Evolutionary conservation across 345 rosid species (phyloP).

Genomic region (Gossypium bickii): DNA sequence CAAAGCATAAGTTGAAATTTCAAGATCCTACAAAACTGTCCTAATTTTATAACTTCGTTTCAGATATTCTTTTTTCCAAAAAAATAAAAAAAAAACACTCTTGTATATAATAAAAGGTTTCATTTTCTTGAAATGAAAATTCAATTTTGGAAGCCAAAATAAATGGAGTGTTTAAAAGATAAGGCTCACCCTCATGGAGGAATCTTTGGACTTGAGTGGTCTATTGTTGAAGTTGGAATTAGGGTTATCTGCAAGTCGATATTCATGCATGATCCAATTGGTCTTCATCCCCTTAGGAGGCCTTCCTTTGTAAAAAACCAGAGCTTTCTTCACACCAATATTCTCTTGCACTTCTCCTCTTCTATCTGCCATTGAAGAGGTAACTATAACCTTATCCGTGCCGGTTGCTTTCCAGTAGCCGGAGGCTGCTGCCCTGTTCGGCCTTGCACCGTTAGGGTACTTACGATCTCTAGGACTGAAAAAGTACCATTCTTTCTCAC

Average conservation of each 20-base stretch:
- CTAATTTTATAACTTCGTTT: neutral
- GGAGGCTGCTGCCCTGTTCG: conserved; percentile 93
- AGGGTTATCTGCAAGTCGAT: conserved; percentile 56
- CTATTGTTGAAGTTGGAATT: conserved; percentile 22
- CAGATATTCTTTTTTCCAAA: too few relatives aligned
- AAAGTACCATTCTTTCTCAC: conserved; percentile 99
- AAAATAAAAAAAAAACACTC: too few relatives aligned
- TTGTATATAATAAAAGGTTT: neutral
- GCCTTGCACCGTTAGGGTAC: conserved; percentile 96
- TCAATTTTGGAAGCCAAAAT: neutral
- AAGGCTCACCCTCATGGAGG: conserved; percentile 80
- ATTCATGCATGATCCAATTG: conserved; percentile 98
- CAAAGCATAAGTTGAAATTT: neutral
- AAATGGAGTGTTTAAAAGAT: neutral
- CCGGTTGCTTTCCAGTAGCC: conserved; percentile 99
- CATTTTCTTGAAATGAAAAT: neutral
- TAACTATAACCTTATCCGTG: conserved; percentile 69
- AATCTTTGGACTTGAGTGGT: conserved; percentile 50
- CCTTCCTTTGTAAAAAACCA: conserved; percentile 89
- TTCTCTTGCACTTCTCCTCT: conserved; percentile 37
- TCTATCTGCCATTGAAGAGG: conserved; percentile 23
- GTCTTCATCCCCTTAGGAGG: conserved; percentile 94
- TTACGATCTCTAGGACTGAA: conserved; percentile 95
- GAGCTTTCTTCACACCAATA: conserved; percentile 91
- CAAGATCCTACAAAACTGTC: neutral